Conservation (phyloP, 2,329 filamentous ascomycete genomes). For the Botryosphaeria agaves region DNA sequence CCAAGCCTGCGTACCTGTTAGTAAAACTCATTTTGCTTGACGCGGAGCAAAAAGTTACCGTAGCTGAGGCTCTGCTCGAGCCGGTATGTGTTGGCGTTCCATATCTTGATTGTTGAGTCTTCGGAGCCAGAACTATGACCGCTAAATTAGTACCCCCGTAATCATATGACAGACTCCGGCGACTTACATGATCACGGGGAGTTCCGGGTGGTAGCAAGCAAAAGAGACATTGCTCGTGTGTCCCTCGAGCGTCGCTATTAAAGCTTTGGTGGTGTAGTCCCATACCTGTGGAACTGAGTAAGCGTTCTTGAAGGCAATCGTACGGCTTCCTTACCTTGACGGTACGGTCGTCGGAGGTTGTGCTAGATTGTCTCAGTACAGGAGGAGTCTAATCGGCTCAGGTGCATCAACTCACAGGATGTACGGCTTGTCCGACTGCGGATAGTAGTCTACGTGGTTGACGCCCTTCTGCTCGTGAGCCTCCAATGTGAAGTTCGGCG, state of each 20-base stretch:
- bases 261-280: constrained; percentile 96
- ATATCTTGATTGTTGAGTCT: constrained; percentile 93
- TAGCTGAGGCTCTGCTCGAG: constrained; percentile 94
- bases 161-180: too few species aligned
- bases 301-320: not conserved
- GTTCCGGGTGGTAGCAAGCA: constrained; percentile 90
- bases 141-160: too few species aligned
- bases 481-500: constrained; percentile 90
- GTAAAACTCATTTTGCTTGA: too few species aligned
- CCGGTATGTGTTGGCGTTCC: constrained; percentile 95
- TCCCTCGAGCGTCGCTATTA: constrained; percentile 91
- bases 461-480: constrained; percentile 95
- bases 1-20: too few species aligned
- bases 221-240: constrained; percentile 98
- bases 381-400: too few species aligned
- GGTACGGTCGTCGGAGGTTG: constrained; percentile 88
- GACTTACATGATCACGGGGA: constrained; percentile 83
- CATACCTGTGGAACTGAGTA: constrained; percentile 34
- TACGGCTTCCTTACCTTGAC: constrained; percentile 43
- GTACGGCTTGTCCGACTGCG: constrained; percentile 56
- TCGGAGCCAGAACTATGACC: constrained; percentile 97
- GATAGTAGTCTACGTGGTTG: constrained; percentile 86
- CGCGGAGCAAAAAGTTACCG: too few species aligned
- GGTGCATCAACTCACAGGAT: too few species aligned
- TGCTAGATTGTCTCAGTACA: constrained; percentile 18